phyloP scores from a whole-genome alignment of 2,329 filamentous ascomycete genomes.

The Penicillium hordei region DNA sequence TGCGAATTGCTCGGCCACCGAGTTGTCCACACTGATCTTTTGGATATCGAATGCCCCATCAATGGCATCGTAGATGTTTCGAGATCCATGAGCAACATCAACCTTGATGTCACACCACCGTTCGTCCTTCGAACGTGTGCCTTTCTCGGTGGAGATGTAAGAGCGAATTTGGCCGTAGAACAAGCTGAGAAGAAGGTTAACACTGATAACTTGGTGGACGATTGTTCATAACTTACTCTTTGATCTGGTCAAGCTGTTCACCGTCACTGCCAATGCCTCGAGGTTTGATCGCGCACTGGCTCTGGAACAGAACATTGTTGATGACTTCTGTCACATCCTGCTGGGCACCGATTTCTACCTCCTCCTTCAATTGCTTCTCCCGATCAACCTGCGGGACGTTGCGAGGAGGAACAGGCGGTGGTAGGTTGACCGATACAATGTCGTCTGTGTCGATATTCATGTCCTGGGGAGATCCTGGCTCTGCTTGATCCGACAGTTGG shows the following conservation, averaged over 20 bases:
- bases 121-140: conserved; percentile 54
- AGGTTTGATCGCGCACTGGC: conserved; percentile 83
- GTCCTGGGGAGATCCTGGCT: conserved; percentile 25
- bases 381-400: conserved; percentile 38
- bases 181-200: conserved; percentile 37
- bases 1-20: conserved; percentile 62
- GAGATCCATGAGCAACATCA: conserved; percentile 57
- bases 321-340: conserved; percentile 97
- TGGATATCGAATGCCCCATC: conserved; percentile 83
- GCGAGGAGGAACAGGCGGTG: conserved; percentile 61
- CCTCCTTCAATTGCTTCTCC: conserved; percentile 44
- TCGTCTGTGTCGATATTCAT: conserved; percentile 12
- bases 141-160: conserved; percentile 47
- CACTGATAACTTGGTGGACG: background rate
- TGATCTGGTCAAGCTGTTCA: conserved; percentile 78
- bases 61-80: conserved; percentile 78
- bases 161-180: conserved; percentile 52
- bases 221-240: conserved; percentile 51
- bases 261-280: conserved; percentile 64
- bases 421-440: conserved; percentile 33
- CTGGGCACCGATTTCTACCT: conserved; percentile 66
- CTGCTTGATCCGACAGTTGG: conserved; percentile 12
- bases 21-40: conserved; percentile 65
- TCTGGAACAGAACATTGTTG: conserved; percentile 82
- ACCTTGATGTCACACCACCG: conserved; percentile 64